Conservation (phyloP, 2,329 filamentous ascomycete species). For the Fusarium chaquense region DNA sequence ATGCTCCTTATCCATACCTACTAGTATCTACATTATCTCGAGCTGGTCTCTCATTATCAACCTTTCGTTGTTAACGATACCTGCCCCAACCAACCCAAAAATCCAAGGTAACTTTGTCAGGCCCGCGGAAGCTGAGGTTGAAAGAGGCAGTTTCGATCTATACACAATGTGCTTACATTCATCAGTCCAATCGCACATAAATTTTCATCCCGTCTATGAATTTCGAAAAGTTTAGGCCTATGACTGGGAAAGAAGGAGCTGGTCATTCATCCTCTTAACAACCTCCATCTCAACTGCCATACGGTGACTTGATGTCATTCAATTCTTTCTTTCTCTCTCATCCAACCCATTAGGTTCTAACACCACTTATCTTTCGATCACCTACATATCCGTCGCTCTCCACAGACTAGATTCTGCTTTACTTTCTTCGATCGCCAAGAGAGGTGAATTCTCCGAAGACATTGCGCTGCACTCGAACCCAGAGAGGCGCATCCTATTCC, state of each 20-base stretch:
- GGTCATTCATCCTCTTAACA: slow-evolving; percentile 1
- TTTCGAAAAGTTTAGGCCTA: neutral
- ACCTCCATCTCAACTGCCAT: neutral
- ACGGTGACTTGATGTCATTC: neutral
- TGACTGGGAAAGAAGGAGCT: slow-evolving; percentile 18
- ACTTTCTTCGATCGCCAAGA: neutral
- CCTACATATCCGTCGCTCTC: neutral
- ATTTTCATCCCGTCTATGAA: slow-evolving; percentile 4
- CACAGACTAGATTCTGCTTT: neutral
- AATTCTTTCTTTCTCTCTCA: neutral
- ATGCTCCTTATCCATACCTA: neutral
- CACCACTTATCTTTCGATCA: neutral
- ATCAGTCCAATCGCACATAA: neutral
- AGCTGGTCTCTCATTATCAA: neutral
- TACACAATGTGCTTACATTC: neutral
- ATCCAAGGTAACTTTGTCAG: neutral
- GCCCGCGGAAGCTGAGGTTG: neutral
- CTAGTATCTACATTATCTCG: no score
- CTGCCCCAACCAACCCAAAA: neutral
- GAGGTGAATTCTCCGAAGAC: neutral
- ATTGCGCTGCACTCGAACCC: neutral
- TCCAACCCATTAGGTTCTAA: neutral
- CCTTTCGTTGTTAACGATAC: neutral
- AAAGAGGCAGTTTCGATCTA: slow-evolving; percentile 15
- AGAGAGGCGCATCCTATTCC: neutral